These are phyloP conservation scores for Smittium mucronatum DNA, from an alignment of 371 early-diverging fungal genomes.

Conservation along the genomic window DNA sequence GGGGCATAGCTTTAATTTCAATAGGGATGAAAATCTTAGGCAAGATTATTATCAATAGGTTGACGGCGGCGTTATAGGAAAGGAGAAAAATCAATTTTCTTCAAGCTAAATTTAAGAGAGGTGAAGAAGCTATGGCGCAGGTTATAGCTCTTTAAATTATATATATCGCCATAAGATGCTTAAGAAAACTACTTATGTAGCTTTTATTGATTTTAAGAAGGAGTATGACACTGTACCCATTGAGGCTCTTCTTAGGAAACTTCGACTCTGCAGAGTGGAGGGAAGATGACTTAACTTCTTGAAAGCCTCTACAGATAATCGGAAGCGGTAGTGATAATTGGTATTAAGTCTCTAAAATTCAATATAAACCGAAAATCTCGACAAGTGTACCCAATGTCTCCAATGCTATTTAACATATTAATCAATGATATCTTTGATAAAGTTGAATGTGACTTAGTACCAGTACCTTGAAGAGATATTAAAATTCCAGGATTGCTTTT, in stretches of 20 bases:
- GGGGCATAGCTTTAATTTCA: not conserved
- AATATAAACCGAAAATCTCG: not conserved
- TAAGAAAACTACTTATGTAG: not conserved
- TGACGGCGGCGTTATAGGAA: not conserved
- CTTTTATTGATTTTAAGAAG: not conserved
- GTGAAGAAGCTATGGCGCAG: slow-evolving; percentile 2
- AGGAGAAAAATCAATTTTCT: not conserved
- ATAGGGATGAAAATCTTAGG: not conserved
- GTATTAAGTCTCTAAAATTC: not conserved
- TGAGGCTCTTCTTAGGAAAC: not conserved
- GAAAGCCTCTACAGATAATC: not conserved
- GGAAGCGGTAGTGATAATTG: not conserved
- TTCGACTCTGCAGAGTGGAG: not conserved
- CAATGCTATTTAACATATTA: not conserved
- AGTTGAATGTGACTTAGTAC: not conserved
- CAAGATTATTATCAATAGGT: not conserved
- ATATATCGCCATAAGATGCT: not conserved
- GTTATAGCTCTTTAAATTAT: not conserved
- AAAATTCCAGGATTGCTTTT: not conserved
- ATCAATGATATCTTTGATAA: slow-evolving; percentile 2
- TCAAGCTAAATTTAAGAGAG: not conserved
- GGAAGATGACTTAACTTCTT: not conserved
- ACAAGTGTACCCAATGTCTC: slow-evolving; percentile 1
- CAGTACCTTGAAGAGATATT: not conserved
- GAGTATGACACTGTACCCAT: not conserved